phyloP scores from a whole-genome alignment of 306 rosid species.

The Cucumis cinereus region DNA sequence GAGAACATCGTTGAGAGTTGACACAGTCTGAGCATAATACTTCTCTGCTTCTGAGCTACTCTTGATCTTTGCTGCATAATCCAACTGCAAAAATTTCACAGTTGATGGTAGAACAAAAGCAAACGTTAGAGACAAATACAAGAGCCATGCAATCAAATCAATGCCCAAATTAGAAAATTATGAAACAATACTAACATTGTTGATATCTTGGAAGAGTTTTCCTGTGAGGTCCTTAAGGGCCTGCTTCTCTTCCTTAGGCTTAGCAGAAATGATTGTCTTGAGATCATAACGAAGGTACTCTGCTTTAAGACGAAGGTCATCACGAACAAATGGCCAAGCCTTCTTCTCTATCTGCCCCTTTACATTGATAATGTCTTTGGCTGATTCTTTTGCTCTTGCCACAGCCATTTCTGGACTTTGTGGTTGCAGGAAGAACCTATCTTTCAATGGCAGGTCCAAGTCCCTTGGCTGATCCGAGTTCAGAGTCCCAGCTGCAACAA shows the following conservation, averaged over 20 bases:
- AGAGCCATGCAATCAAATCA: not conserved
- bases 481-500: conserved; percentile 71
- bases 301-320: conserved; percentile 67
- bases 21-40: conserved; percentile 62
- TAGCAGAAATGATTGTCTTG: conserved; percentile 60
- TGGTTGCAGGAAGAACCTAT: conserved; percentile 75
- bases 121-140: not conserved
- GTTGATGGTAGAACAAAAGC: not conserved
- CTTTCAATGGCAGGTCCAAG: conserved; percentile 53
- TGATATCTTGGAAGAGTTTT: conserved; percentile 70
- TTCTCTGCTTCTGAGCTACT: conserved; percentile 84
- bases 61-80: conserved; percentile 87
- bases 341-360: conserved; percentile 72
- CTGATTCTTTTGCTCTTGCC: conserved; percentile 76
- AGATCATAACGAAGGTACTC: conserved; percentile 77
- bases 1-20: conserved; percentile 73
- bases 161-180: not conserved
- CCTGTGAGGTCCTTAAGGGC: conserved; percentile 65
- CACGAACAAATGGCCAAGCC: conserved; percentile 93
- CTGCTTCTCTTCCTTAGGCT: conserved; percentile 66
- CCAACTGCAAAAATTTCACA: conserved; percentile 39
- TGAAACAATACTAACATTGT: conserved; percentile 41
- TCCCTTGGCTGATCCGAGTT: conserved; percentile 90
- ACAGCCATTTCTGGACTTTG: conserved; percentile 55
- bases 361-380: conserved; percentile 67